phyloP scores from a whole-genome alignment of 305 asterid genomes.

The Fraxinus latifolia region DNA sequence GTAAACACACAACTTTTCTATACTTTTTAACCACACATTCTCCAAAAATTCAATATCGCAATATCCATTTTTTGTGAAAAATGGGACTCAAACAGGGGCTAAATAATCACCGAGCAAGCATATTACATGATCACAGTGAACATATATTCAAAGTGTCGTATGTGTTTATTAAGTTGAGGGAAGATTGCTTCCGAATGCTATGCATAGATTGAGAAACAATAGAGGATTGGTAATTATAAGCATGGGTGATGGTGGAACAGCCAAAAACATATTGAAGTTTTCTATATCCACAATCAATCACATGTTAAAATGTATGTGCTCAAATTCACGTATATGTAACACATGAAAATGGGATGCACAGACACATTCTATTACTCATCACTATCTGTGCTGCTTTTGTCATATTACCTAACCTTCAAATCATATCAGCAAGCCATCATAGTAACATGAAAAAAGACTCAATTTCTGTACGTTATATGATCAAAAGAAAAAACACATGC shows the following conservation, averaged over 20 bases:
- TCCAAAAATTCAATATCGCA: background rate
- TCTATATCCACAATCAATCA: background rate
- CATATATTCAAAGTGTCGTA: background rate
- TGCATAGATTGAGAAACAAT: background rate
- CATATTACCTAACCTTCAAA: background rate
- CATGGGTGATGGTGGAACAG: background rate
- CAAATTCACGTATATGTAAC: background rate
- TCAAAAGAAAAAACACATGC: background rate
- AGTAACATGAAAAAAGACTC: background rate
- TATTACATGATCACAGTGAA: background rate
- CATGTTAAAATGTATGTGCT: background rate
- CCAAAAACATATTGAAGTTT: background rate
- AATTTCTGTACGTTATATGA: background rate
- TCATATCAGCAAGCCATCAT: background rate
- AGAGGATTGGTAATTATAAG: background rate
- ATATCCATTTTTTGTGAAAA: background rate
- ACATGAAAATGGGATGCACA: background rate
- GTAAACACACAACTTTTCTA: background rate
- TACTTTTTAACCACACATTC: background rate
- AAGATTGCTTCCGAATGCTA: background rate
- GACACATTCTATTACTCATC: background rate
- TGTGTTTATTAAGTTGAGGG: background rate
- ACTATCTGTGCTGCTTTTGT: background rate
- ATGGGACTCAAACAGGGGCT: background rate
- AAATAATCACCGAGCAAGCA: constrained; percentile 7